Percentiles rank a stretch among this genome's conserved stretches.
phyloP scores from a whole-genome alignment of 306 rosid species.

The Adenanthera pavonina region DNA sequence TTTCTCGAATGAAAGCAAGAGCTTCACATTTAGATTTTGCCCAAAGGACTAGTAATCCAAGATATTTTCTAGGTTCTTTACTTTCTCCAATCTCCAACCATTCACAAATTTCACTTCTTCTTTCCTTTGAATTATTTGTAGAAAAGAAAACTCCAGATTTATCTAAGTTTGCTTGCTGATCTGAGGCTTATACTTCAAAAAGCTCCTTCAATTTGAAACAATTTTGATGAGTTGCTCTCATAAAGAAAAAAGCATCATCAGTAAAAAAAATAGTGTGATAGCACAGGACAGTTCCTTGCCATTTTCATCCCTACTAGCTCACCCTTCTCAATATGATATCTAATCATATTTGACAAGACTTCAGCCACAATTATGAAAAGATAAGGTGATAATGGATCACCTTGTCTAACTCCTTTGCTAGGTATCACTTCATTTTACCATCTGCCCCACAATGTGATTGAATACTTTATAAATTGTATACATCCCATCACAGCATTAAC shows the following conservation, averaged over 20 bases:
- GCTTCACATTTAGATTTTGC: too few relatives aligned
- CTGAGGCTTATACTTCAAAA: not conserved
- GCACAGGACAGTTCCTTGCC: not conserved
- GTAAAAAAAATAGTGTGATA: not conserved
- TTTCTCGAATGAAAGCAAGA: too few relatives aligned
- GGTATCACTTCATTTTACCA: too few relatives aligned
- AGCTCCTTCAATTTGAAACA: too few relatives aligned
- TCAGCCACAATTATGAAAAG: not conserved
- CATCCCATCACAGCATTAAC: not conserved
- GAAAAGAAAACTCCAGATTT: too few relatives aligned
- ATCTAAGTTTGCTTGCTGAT: not conserved
- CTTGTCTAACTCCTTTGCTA: not conserved
- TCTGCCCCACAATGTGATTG: fast-evolving
- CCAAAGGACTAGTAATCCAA: too few relatives aligned
- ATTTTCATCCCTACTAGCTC: not conserved
- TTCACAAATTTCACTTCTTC: too few relatives aligned
- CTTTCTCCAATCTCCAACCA: too few relatives aligned
- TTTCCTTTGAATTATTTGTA: too few relatives aligned
- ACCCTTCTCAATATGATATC: too few relatives aligned
- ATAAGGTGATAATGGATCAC: not conserved
- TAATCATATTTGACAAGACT: too few relatives aligned
- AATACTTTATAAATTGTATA: not conserved
- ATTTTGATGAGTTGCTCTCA: not conserved
- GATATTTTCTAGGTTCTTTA: too few relatives aligned
- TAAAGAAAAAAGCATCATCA: not conserved